Percentiles rank a stretch among this genome's conserved stretches.
These are phyloP conservation scores for Croton laevigatus DNA, from an alignment of 441 rosid species.

Conservation along the genomic window DNA sequence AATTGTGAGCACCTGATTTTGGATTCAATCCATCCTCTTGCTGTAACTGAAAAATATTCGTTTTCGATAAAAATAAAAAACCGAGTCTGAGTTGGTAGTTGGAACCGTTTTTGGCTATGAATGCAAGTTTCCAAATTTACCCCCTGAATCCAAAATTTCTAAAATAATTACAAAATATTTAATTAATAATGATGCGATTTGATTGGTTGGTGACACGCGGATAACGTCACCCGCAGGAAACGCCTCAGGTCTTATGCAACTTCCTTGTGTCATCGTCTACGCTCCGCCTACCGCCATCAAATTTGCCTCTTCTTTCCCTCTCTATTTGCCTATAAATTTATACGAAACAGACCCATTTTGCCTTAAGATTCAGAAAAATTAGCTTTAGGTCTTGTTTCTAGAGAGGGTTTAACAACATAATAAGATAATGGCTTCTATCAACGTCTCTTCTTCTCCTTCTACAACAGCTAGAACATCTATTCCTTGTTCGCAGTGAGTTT, in stretches of 20 bases:
- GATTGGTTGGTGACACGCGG: not conserved
- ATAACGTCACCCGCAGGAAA: not conserved
- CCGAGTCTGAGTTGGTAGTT: too few relatives aligned
- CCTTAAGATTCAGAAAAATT: constrained; percentile 1
- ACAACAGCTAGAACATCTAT: constrained; percentile 34
- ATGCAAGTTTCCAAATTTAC: too few relatives aligned
- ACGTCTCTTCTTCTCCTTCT: constrained; percentile 41
- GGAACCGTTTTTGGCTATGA: too few relatives aligned
- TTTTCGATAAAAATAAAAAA: too few relatives aligned
- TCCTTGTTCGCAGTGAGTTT: constrained; percentile 39
- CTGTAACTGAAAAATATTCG: too few relatives aligned
- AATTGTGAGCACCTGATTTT: too few relatives aligned
- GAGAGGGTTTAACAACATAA: constrained; percentile 1
- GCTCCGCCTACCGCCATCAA: constrained; percentile 17
- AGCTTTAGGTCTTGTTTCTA: not conserved
- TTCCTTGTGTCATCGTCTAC: constrained; percentile 27
- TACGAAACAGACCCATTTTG: not conserved
- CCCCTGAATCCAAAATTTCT: not conserved
- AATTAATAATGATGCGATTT: not conserved
- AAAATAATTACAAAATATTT: not conserved
- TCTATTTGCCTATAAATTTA: constrained; percentile 18
- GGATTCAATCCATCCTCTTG: too few relatives aligned
- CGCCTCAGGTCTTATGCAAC: not conserved
- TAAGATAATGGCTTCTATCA: constrained; percentile 52
- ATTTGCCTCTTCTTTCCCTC: constrained; percentile 13